These are phyloP conservation scores for Cladosporium sp. DNA, from an alignment of 2,329 filamentous ascomycete species.

Conservation along the genomic window DNA sequence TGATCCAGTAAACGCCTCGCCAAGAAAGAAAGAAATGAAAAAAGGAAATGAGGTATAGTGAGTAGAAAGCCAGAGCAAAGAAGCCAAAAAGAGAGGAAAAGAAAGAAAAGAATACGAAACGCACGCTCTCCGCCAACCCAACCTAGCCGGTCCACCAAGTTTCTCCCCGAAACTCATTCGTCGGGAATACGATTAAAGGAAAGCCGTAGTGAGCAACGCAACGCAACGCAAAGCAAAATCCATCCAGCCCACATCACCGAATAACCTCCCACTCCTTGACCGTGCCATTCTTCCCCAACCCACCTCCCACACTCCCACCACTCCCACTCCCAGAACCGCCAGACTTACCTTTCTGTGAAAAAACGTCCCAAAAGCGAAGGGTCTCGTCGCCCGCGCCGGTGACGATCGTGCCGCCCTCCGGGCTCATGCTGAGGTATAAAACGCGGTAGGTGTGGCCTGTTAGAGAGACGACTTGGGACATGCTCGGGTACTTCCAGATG, in stretches of 20 bases:
- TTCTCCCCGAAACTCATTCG: too few relatives aligned
- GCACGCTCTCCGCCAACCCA: too few relatives aligned
- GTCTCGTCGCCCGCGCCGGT: slow-evolving; percentile 97
- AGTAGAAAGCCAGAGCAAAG: too few relatives aligned
- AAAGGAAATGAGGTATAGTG: too few relatives aligned
- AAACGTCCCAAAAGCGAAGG: slow-evolving; percentile 93
- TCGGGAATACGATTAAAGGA: too few relatives aligned
- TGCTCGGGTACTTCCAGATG: slow-evolving; percentile 98
- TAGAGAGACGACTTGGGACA: slow-evolving; percentile 93
- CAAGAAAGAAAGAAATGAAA: too few relatives aligned
- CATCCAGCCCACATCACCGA: background rate
- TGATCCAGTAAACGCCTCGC: too few relatives aligned
- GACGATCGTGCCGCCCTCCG: slow-evolving; percentile 88
- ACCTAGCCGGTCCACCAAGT: too few relatives aligned
- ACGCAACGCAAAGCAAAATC: too few relatives aligned
- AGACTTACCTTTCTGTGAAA: slow-evolving; percentile 73
- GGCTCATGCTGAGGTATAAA: slow-evolving; percentile 94
- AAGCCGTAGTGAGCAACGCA: too few relatives aligned
- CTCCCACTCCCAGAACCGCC: slow-evolving; percentile 56
- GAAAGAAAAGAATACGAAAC: too few relatives aligned
- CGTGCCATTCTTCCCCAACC: slow-evolving; percentile 57
- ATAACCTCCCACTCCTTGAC: slow-evolving; percentile 13
- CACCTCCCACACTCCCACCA: slow-evolving; percentile 54
- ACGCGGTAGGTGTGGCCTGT: slow-evolving; percentile 97
- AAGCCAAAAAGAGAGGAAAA: too few relatives aligned